Percentiles rank a stretch among this genome's conserved stretches.
phyloP scores from a whole-genome alignment of 257 asterid species.

The Lantana camara region DNA sequence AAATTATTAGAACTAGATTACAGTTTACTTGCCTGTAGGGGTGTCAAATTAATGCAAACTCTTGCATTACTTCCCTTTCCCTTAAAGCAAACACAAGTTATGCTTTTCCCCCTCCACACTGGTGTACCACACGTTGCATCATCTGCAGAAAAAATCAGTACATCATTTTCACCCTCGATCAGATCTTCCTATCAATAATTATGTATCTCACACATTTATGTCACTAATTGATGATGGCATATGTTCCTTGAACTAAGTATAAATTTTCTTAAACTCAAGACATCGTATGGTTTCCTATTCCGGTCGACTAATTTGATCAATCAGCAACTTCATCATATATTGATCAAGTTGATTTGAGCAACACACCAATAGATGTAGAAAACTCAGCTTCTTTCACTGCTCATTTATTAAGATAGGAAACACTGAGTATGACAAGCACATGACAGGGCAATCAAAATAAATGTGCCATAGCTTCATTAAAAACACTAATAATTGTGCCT shows the following conservation, averaged over 20 bases:
- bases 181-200: not conserved
- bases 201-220: not conserved
- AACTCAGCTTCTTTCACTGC: not conserved
- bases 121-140: constrained; percentile 52
- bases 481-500: not conserved
- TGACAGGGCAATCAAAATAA: not conserved
- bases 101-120: constrained; percentile 65
- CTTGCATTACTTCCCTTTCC: constrained; percentile 52
- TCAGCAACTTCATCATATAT: not conserved
- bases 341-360: not conserved
- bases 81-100: constrained; percentile 84
- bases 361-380: not conserved
- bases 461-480: not conserved
- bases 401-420: not conserved
- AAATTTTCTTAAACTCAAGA: not conserved
- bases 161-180: not conserved
- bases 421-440: not conserved
- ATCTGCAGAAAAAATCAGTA: constrained; percentile 39
- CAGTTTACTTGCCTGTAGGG: constrained; percentile 55
- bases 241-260: too few relatives aligned
- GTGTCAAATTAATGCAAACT: constrained; percentile 59
- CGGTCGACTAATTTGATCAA: not conserved
- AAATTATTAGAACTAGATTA: not conserved
- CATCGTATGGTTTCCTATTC: too few relatives aligned
- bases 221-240: too few relatives aligned